Base-by-base conservation (phyloP, 768 basidiomycete species). In the Boletus sensibilis region DNA sequence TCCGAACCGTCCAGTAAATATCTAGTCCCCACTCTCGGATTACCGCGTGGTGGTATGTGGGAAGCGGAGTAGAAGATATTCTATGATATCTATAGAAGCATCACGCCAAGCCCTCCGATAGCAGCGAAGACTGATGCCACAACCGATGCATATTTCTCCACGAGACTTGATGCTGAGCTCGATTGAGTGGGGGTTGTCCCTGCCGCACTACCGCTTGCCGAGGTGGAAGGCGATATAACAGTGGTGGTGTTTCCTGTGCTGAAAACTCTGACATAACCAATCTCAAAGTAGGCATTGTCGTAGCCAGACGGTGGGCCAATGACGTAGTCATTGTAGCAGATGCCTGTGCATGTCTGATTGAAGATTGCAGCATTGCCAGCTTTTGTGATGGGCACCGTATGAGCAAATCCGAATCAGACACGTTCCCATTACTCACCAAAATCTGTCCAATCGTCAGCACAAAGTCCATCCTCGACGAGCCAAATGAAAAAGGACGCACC, bases 251-350 rank as follows among this genome's bases (percentile, higher is more conserved):
- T 74, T 21, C 57, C 52, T 4, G 68, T 58, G 51, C 78, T 72
- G 61, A 74, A 86, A 14, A 86, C 73, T 44, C 79, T 77, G 56
- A 89, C 75, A 29, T 78, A 83, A 14, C 79, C 76, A 51, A 92
- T 78, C 66, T 92, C 89, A 61, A 90, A 93, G 73, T 85, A 88
- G 1, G 87, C 87, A 33, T 75, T 78, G 66, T 82, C 77, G 70
- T 85, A 90, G 61, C 78, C 79, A 18, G 82, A 78, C 4, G 82
- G 79, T 53, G 82, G 67, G 9, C 86, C 85, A 53, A 87, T 72
- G 40, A 90, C 88, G 55, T 82, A 88, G 73, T 87, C 82, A 12
- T 79, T 75, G 72, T 92, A 90, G 70, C 89, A 87, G 1, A 73
- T 71, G n/a, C 85, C 85, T 6, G 76, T 65, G 72, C 87, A 90